Percentiles rank a stretch among this genome's conserved stretches.
These are phyloP conservation scores for Neofusicoccum umdonicola DNA, from an alignment of 2,329 filamentous ascomycete species.

Conservation along the genomic window DNA sequence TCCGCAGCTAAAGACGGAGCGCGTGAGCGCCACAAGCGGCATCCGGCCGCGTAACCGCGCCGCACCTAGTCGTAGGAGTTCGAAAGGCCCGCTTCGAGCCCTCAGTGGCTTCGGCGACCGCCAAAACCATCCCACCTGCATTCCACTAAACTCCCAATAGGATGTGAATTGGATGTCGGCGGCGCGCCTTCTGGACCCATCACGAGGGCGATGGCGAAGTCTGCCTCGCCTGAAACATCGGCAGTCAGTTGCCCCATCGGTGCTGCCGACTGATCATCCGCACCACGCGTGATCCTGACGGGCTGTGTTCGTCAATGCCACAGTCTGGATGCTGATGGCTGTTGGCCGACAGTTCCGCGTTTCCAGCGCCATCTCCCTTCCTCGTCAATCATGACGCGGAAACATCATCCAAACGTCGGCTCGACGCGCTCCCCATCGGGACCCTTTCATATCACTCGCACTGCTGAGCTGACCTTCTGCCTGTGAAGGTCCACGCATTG, in stretches of 20 bases:
- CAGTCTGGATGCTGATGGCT: too few relatives aligned
- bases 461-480: too few relatives aligned
- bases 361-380: too few relatives aligned
- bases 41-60: neutral
- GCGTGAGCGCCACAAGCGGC: neutral
- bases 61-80: neutral
- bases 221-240: neutral
- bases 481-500: too few relatives aligned
- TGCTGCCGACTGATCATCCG: neutral
- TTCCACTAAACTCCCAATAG: neutral
- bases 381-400: too few relatives aligned
- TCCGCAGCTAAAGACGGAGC: neutral
- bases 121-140: neutral
- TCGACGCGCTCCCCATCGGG: too few relatives aligned
- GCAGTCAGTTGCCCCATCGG: neutral
- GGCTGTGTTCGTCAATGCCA: too few relatives aligned
- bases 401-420: too few relatives aligned
- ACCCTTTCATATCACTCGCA: too few relatives aligned
- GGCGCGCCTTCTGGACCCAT: neutral
- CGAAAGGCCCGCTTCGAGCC: too few relatives aligned
- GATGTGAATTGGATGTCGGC: neutral
- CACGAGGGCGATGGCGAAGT: neutral
- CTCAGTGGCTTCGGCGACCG: neutral
- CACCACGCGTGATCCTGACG: neutral
- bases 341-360: too few relatives aligned